A percentile compares a stretch with the other conserved stretches of the same genome.
These are phyloP conservation scores for Alternaria tenuissima DNA, from an alignment of 2,329 filamentous ascomycete species.

Conservation along the genomic window DNA sequence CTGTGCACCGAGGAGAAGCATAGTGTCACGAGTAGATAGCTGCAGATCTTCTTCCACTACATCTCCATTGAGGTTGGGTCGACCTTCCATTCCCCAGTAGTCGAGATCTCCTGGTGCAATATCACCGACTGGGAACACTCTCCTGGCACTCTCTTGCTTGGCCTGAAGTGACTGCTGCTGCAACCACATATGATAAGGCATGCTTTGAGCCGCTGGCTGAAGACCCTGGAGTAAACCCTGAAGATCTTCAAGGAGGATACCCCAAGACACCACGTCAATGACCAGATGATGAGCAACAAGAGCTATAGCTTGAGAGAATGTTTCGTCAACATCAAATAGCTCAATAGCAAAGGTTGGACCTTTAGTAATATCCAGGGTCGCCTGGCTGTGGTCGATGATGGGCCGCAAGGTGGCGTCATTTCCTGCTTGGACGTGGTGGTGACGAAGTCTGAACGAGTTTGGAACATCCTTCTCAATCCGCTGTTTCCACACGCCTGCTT, in stretches of 20 bases:
- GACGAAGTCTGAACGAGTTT: conserved; percentile 37
- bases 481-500: conserved; percentile 45
- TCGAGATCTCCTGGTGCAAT: conserved; percentile 38
- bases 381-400: conserved; percentile 42
- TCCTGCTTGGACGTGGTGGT: conserved; percentile 25
- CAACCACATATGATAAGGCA: conserved; percentile 51
- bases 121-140: conserved; percentile 37
- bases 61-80: conserved; percentile 46
- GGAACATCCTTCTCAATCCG: conserved; percentile 33
- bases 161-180: conserved; percentile 43
- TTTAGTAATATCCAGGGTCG: conserved; percentile 41
- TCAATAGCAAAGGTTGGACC: conserved; percentile 55
- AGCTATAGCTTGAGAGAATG: conserved; percentile 45
- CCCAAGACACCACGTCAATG: conserved; percentile 52
- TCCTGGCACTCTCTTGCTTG: conserved; percentile 31
- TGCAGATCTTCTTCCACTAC: conserved; percentile 41
- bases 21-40: conserved; percentile 43
- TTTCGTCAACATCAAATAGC: conserved; percentile 49
- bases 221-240: conserved; percentile 43
- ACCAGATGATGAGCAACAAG: conserved; percentile 51
- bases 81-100: conserved; percentile 52
- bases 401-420: conserved; percentile 26
- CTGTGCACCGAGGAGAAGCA: conserved; percentile 44
- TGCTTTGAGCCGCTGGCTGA: conserved; percentile 36
- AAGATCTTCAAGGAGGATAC: conserved; percentile 50